These are phyloP conservation scores for Corymbia maculata DNA, from an alignment of 345 rosid genomes.

Conservation along the genomic window DNA sequence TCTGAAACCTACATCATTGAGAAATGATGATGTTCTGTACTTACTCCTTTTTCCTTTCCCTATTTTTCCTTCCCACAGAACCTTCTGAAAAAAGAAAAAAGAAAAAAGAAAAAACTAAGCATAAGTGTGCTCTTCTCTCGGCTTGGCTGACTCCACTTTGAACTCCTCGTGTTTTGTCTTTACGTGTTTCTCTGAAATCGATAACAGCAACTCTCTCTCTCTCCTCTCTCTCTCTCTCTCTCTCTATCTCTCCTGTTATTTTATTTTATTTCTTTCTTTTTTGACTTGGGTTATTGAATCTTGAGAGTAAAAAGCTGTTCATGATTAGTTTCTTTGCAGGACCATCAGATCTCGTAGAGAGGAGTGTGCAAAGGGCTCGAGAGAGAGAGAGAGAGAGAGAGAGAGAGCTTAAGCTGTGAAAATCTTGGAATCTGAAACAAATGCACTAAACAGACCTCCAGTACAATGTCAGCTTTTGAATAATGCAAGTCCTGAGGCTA, in stretches of 20 bases:
- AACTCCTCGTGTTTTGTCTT: conserved; percentile 8
- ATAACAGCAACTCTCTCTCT: neutral
- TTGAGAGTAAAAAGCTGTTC: conserved; percentile 65
- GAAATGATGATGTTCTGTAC: conserved; percentile 63
- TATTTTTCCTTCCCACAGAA: neutral
- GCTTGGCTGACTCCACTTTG: conserved; percentile 19
- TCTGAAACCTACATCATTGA: conserved; percentile 40
- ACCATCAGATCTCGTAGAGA: conserved; percentile 41
- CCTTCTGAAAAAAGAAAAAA: neutral
- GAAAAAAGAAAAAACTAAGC: neutral
- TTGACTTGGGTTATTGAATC: conserved; percentile 25
- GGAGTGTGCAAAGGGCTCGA: neutral
- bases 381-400: conserved; percentile 23
- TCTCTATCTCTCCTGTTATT: neutral
- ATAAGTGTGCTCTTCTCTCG: neutral
- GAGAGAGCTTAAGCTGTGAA: conserved; percentile 6
- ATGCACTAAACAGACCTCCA: neutral
- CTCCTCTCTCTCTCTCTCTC: neutral
- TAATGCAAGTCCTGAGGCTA: neutral
- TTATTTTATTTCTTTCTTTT: neutral
- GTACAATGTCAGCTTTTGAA: neutral
- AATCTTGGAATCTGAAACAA: conserved; percentile 41
- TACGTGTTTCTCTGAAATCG: conserved; percentile 7
- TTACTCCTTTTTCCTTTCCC: neutral
- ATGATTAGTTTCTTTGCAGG: conserved; percentile 30